Base-by-base conservation (phyloP, 2,329 filamentous ascomycete species). In the Monilinia vaccinii-corymbosi region DNA sequence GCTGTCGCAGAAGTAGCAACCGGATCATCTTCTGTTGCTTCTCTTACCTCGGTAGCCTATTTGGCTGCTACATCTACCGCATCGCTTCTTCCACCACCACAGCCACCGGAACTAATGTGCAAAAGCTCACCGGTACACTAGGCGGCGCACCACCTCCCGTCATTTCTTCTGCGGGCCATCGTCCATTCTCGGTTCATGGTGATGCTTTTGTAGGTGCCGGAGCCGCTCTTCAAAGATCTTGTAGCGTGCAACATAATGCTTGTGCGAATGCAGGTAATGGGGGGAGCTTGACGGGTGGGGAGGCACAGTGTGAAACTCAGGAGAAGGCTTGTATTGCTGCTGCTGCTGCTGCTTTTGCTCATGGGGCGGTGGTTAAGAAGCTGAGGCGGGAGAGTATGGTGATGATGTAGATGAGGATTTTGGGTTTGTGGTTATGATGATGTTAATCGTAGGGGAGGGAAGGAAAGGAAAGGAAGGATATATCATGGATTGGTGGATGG, bases 151-250 rank as follows among this genome's bases (percentile, higher is more conserved):
- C 74, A 52, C 73, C 75, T 14, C 81, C 82, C 10, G 72, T 74
- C 13, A 77, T 84, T 28, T 71, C 69, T 66, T 76, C 77, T 6
- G 78, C 79, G 47, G 73, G 81, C 67, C 68, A 71, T 60, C 77
- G 83, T 36, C 81, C 82, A 59, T 85, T 85, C 72, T 65, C 71
- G 25, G 80, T 84, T 61, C 79, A 81, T 65, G 80, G 79, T 52
- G 74, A 76, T 74, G 83, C 76, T 42, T 87, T 88, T 69, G 78
- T 79, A 44, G 80, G 80, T 69, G 70, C 80, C 64, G 73, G 70
- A 3, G 80, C 78, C 11, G 85, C 85, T 23, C 73, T 80, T 45
- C 79, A 85, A 72, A 77, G 85, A 50, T 79, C 82, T 40, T 88
- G 85, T 69, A 78, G 83, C 62, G 78, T 84, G 60, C 47, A 62